phyloP scores from a whole-genome alignment of 2,329 filamentous ascomycete genomes.

The Penicillium janthinellum region DNA sequence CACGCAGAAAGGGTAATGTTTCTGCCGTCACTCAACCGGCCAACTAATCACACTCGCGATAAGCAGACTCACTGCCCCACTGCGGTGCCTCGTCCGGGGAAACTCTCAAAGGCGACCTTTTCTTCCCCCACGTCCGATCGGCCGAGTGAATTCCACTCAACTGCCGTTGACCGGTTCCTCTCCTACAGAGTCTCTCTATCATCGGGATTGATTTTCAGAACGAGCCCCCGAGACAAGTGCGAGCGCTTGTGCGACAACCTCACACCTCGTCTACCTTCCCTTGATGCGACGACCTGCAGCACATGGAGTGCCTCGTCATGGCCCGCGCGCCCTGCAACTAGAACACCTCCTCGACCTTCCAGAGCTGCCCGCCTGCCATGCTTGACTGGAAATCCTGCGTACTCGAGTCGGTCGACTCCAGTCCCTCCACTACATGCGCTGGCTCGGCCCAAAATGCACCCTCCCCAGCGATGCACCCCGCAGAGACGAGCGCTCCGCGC shows the following conservation, averaged over 20 bases:
- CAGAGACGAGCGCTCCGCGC: constrained; percentile 21
- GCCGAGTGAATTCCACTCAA: neutral
- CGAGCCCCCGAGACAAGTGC: neutral
- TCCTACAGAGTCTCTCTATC: neutral
- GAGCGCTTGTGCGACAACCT: neutral
- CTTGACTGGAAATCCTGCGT: constrained; percentile 15
- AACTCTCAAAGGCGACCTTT: neutral
- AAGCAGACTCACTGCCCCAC: constrained; percentile 13
- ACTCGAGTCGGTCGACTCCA: constrained; percentile 9
- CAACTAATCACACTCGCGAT: constrained; percentile 15
- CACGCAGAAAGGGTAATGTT: neutral
- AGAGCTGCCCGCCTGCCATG: constrained; percentile 3
- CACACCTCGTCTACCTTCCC: neutral
- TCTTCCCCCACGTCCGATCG: neutral
- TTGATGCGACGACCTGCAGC: constrained; percentile 5
- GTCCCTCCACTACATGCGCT: constrained; percentile 1
- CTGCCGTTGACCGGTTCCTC: neutral
- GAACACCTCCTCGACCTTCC: neutral
- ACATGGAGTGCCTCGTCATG: constrained; percentile 12
- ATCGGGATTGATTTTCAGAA: neutral
- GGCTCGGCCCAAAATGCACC: constrained; percentile 2
- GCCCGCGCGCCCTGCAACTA: constrained; percentile 6
- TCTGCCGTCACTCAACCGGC: neutral
- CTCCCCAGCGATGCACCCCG: constrained; percentile 20
- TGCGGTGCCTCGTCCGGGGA: constrained; percentile 14